Base-by-base conservation (phyloP, 2,329 filamentous ascomycete species). In the Cladosporium sphaerospermum region DNA sequence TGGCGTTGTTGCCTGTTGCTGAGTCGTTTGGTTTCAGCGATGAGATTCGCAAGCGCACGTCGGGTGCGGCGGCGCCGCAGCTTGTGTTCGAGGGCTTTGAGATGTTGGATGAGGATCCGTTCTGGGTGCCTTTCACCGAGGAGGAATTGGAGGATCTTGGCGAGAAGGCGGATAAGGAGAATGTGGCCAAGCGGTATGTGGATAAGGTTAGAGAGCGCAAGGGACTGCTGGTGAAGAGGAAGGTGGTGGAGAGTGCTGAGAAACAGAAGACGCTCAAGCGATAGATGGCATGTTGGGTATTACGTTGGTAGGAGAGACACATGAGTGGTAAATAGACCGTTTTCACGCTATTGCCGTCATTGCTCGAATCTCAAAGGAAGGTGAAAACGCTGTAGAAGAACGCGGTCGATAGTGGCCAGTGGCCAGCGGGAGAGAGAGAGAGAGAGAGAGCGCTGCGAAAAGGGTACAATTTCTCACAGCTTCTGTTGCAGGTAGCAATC, bases 71-170 rank as follows among this genome's bases (percentile, higher is more conserved):
- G 1, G 87, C 89, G 64, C 93, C 93, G 46, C 93, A 97, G 76
- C 78, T 99, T 36, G 86, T 95, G 56, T 99, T 97, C 67, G 82
- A 88, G 7, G 93, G 93, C 1, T 99, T 91, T 66, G 89, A 96
- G 70, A 81, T 95, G 61, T 77, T 97, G 2, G 90, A 97, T 68
- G 86, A 96, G 72, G 93, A 99, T 74, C 93, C 93, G 0, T 95
- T 95, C 75, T 99, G 93, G 93, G 90, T 95, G 44, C 93, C 93
- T 1, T 90, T 89, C 59, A 97, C 92, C 0, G 93, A 97, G 67
- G 93, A 97, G 68, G 89, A 99, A 66, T 73, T 99, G 48, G 93
- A 99, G 77, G 93, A 99, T 75, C 73, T 99, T 56, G 93, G 93
- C 23, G 92, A 97, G 76, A 75, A 92, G 67, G 93, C 89, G 3